Evolutionary conservation across 805 yeast genomes (phyloP).

Genomic region (Priceomyces castillae): DNA sequence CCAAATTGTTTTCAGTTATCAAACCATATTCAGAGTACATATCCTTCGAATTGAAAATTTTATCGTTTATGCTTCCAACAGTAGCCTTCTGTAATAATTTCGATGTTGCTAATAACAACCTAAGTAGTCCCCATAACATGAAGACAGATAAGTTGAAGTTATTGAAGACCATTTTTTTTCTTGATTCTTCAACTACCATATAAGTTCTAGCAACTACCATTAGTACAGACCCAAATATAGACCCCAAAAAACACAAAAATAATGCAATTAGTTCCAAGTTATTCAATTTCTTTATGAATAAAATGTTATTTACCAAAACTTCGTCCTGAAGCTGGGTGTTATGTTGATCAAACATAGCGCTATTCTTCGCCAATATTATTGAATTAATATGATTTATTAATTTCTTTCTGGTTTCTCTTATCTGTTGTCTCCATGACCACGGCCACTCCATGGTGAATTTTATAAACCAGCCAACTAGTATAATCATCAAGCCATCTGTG

Average conservation of each 20-base stretch:
- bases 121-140: constrained; percentile 29
- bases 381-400: constrained; percentile 16
- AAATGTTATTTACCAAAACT: constrained; percentile 4
- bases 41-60: neutral
- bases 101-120: constrained; percentile 17
- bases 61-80: neutral
- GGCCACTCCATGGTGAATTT: constrained; percentile 41
- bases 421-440: constrained; percentile 36
- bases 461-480: constrained; percentile 32
- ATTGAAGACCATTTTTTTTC: constrained; percentile 28
- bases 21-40: constrained; percentile 12
- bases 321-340: constrained; percentile 5
- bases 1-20: constrained; percentile 12
- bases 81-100: constrained; percentile 7
- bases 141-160: constrained; percentile 37
- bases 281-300: constrained; percentile 11
- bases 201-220: constrained; percentile 27
- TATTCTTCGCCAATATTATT: constrained; percentile 6
- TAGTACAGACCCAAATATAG: constrained; percentile 24
- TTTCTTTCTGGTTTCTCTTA: constrained; percentile 15
- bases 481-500: constrained; percentile 30
- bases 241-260: constrained; percentile 23
- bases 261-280: constrained; percentile 21
- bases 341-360: neutral
- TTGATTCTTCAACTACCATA: constrained; percentile 23